These are phyloP conservation scores for Jimgerdemannia lactiflua DNA, from an alignment of 192 early-diverging fungal genomes.

Conservation along the genomic window DNA sequence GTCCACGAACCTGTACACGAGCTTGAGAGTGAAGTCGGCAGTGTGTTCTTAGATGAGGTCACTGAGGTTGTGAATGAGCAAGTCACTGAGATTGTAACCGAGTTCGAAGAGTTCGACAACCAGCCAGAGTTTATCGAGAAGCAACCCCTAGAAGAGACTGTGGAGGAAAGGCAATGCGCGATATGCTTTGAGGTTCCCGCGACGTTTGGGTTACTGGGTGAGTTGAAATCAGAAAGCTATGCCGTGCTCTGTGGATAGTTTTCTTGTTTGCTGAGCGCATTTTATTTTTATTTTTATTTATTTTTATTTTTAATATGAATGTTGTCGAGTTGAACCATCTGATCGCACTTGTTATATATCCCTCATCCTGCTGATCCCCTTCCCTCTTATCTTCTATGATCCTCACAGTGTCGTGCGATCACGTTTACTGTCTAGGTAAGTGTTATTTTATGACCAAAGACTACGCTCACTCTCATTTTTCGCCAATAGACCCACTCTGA, in stretches of 20 bases:
- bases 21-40: not conserved
- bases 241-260: no score
- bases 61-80: not conserved
- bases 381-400: not conserved
- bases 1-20: not conserved
- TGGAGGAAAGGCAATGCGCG: conserved; percentile 6
- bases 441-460: not conserved
- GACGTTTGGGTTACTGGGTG: conserved; percentile 16
- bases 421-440: conserved; percentile 16
- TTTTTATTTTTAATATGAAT: no score
- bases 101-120: not conserved
- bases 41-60: not conserved
- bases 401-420: conserved; percentile 15
- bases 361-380: not conserved
- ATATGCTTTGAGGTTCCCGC: conserved; percentile 22
- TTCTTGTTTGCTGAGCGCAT: no score
- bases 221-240: not conserved
- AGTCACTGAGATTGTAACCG: not conserved
- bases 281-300: no score
- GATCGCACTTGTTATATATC: not conserved
- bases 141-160: conserved; percentile 10
- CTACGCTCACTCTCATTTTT: no score
- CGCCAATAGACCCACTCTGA: no score
- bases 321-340: no score
- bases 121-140: not conserved